These are phyloP conservation scores for Epithele typhae DNA, from an alignment of 768 basidiomycete species.

Conservation along the genomic window DNA sequence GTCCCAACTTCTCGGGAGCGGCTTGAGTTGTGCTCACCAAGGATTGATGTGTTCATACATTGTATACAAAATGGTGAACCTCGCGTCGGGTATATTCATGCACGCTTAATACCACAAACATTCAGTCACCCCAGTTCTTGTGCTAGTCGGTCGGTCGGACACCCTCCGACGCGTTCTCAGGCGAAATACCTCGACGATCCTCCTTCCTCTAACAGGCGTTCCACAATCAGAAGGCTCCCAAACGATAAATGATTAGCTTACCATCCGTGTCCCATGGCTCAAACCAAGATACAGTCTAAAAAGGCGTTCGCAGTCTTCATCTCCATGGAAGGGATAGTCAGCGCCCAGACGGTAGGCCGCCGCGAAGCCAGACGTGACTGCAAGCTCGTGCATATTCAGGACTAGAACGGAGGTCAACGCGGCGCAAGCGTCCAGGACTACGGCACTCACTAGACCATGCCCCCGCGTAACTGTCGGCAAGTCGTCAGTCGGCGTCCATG, in stretches of 20 bases:
- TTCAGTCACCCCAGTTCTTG: too few species aligned
- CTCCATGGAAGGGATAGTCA: constrained; percentile 27
- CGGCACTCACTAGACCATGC: constrained; percentile 29
- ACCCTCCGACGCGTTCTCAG: too few species aligned
- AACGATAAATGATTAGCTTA: constrained; percentile 6
- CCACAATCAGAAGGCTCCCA: neutral
- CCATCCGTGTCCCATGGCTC: constrained; percentile 25
- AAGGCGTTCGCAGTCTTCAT: constrained; percentile 26
- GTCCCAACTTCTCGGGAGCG: too few species aligned
- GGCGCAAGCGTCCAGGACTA: neutral
- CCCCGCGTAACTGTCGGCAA: constrained; percentile 21
- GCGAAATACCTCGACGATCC: constrained; percentile 21
- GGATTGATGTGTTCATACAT: too few species aligned
- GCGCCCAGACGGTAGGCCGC: constrained; percentile 35
- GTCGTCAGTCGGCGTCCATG: neutral
- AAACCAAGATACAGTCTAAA: constrained; percentile 27
- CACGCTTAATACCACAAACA: too few species aligned
- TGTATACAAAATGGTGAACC: too few species aligned
- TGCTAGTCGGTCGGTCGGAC: too few species aligned
- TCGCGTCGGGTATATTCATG: too few species aligned
- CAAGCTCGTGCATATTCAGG: constrained; percentile 34
- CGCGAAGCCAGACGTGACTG: constrained; percentile 37
- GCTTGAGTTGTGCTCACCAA: too few species aligned
- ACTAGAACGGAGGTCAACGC: constrained; percentile 10
- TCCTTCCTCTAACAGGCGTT: constrained; percentile 26